Base-by-base conservation (phyloP, 306 rosid genomes). In the Astragalus glycyphyllos region DNA sequence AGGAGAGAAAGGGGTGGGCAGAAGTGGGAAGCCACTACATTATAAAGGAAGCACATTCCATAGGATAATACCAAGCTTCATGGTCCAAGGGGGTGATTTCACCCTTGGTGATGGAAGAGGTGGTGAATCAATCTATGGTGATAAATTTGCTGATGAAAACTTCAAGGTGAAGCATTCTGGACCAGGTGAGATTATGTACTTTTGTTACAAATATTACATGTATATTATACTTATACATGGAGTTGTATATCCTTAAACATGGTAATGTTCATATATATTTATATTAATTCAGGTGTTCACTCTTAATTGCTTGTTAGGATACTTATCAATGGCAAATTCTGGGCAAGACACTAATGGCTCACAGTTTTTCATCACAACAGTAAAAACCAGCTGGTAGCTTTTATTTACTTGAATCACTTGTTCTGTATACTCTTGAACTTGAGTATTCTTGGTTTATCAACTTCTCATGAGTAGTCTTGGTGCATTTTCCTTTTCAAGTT, bases 21-120 rank as follows among this genome's bases (percentile, higher is more conserved):
- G 41, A 57, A 84, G 88, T 54, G 77, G 82, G 69, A 87, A 86
- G 73, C 80, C 82, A 70, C 96, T 92, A 53, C 90, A 86, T 66
- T 87, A 89, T 84, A 86, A 83, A 80, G 86, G 96, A 32, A 92
- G 96, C 75, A 35, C 77, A 73, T 92, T 92, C 84, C 98, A 92
- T 59, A 83, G 96, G 73, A 87, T 89, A 55, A 92, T 87, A 74
- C 94, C 90, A 34, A 82, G 87, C 78, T 89, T 92, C 71, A 89
- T 89, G 96, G 90, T 87, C 65, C 97, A 92, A 46, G 98, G 97
- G 2, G 98, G 94, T 56, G 98, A 89, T 83, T 92, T 92, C 72
- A 89, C 96, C 41, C 82, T 5, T 40, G 94, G 96, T 11, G 90
- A 89, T 81, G 98, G 98, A 54, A 81, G 89, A 56, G 98, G 98